Base-by-base conservation (phyloP, 108 stramenopile species). In the Halocafeteria seosinensis region DNA sequence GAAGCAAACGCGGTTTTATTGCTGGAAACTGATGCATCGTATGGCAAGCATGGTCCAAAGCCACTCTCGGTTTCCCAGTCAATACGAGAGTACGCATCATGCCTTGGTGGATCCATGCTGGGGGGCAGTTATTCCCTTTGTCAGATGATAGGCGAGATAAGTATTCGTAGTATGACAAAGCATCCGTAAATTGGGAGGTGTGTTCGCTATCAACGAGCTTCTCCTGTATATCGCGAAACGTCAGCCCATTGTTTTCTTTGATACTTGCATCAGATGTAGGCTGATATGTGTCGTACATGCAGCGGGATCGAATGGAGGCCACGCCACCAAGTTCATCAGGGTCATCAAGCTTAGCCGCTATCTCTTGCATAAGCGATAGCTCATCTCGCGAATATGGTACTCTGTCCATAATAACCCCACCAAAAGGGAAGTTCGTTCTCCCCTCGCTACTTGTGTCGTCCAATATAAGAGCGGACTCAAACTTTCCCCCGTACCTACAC, bases 251-350 rank as follows among this genome's bases (percentile, higher is more conserved):
- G 42, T 17, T n/a, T n/a, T n/a, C 42, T n/a, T 47, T 17, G 42
- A 21, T n/a, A 21, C 42, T n/a, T n/a, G 42, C 42, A 47, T 17
- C 42, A 47, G 42, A 17, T 17, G 17, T n/a, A 47, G 42, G 17
- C n/a, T 47, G 42, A 17, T n/a, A 17, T 47, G 42, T 47, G 42
- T 47, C 17, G 42, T n/a, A n/a, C 42, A 47, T 17, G 34, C 58
- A 17, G 58, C 59, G 55, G 25, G 65, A 51, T 8, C 66, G 66
- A 5, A 67, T 27, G 12, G 59, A 32, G 4, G 34, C 28, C 0
- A 67, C 66, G 26, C 66, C 52, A 23, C 21, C 24, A 6, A 67
- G 17, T 3, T 42, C 62, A 34, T 67, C 66, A n/a, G 66, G 66
- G 34, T 67, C 66, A 3, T 63, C 66, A 21, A 63, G 6, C 4